Base-by-base conservation (phyloP, 106 monocot species). In the Hemerocallis citrina region DNA sequence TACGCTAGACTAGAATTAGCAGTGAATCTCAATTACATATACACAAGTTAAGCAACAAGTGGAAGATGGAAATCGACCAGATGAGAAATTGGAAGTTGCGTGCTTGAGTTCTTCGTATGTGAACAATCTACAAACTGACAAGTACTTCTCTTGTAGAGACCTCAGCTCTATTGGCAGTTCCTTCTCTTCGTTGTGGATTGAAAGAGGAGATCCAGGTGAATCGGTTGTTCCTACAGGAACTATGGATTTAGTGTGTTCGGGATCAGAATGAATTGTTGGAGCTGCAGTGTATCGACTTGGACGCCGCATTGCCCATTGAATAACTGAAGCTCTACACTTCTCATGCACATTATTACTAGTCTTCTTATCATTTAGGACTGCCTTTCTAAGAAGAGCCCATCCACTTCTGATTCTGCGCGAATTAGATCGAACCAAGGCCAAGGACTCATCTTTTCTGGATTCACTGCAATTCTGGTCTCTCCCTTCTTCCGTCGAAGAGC, bases 1-100 rank as follows among this genome's bases (percentile, higher is more conserved):
- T 6, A 57, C 30, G 50, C 35, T 28, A 61, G 15, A 20, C 36
- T 39, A 55, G 3, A 16, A 55, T 55, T 55, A 55, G 55, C n/a
- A n/a, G n/a, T n/a, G n/a, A 34, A 17, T 34, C 10, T 5, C 7
- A 55, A 3, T 34, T 0, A 32, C 20, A 20, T 14, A 14, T n/a
- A n/a, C n/a, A n/a, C n/a, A n/a, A n/a, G n/a, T 28, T 52, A 41
- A 23, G 40, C 36, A 17, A 35, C 33, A 46, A 20, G 39, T 30
- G 27, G 20, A 31, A 23, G 61, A 78, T 47, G 72, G 57, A 64
- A 45, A 72, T 61, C 62, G 13, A 83, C 83, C 83, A 24, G 55
- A 6, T 7, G 78, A 65, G 58, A 83, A 83, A 51, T 78, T 68
- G 36, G 74, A 74, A 28, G 83, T 83, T 22, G 78, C 78, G 13